Conservation (phyloP, 2,329 filamentous ascomycete genomes). For the Zasmidium cellare region DNA sequence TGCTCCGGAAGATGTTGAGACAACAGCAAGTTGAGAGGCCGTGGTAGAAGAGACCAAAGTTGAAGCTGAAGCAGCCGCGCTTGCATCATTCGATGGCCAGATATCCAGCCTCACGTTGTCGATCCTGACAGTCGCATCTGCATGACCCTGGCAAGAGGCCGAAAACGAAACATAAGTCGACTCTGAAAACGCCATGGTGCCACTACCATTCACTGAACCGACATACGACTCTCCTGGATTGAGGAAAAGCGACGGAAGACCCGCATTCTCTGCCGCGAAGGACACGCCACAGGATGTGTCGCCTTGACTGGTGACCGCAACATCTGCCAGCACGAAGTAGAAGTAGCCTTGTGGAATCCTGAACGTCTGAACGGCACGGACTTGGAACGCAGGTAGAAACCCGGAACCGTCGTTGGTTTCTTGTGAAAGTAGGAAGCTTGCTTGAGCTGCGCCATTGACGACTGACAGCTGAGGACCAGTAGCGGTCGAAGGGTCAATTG, state of each 20-base stretch:
- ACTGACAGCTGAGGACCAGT: not conserved
- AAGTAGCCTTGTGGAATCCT: not conserved
- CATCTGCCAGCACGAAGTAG: not conserved
- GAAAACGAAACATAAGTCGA: not conserved
- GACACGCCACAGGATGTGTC: not conserved
- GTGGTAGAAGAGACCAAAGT: too few relatives aligned
- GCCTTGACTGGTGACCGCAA: not conserved
- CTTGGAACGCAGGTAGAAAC: not conserved
- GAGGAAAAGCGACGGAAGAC: not conserved
- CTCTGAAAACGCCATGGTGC: not conserved
- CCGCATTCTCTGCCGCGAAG: not conserved
- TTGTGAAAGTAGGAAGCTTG: not conserved
- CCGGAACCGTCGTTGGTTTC: not conserved
- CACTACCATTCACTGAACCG: not conserved
- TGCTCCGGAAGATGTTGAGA: not conserved
- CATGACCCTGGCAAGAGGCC: not conserved
- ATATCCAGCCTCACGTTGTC: not conserved
- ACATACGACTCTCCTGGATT: not conserved
- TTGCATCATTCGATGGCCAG: not conserved
- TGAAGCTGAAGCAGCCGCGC: not conserved
- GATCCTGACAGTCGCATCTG: not conserved
- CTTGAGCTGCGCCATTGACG: not conserved
- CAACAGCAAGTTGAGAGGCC: not conserved
- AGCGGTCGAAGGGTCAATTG: not conserved
- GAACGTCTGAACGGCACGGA: not conserved